Evolutionary conservation across 257 asterid species (phyloP).

Genomic region (Agastache rugosa): DNA sequence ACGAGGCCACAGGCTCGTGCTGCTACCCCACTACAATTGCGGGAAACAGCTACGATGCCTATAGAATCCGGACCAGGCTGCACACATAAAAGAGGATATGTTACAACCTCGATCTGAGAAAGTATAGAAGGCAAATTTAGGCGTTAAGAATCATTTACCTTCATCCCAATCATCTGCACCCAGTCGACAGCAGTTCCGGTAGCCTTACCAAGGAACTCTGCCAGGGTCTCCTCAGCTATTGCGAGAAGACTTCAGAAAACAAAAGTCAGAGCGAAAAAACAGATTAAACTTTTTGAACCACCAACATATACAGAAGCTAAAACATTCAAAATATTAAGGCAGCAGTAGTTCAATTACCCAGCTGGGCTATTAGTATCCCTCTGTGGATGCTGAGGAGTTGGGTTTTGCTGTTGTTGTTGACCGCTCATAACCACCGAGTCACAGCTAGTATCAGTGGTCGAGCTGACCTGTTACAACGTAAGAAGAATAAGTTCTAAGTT

Average conservation of each 20-base stretch:
- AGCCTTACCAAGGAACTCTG: slow-evolving; percentile 99
- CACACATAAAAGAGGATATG: background rate
- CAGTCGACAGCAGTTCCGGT: slow-evolving; percentile 99
- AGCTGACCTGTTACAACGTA: slow-evolving; percentile 57
- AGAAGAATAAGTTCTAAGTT: background rate
- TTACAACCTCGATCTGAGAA: background rate
- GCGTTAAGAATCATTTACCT: slow-evolving; percentile 50
- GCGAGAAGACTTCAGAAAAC: slow-evolving; percentile 72
- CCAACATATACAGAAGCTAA: background rate
- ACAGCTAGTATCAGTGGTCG: slow-evolving; percentile 91
- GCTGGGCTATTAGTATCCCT: slow-evolving; percentile 98
- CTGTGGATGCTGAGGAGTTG: slow-evolving; percentile 82
- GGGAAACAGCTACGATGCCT: slow-evolving; percentile 97
- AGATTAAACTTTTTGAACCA: background rate
- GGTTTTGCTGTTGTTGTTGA: slow-evolving; percentile 85
- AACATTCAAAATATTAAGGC: background rate
- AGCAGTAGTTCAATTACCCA: slow-evolving; percentile 55
- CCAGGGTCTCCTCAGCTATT: slow-evolving; percentile 98
- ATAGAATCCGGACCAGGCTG: slow-evolving; percentile 99
- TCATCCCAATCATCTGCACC: slow-evolving; percentile 99
- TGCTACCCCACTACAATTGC: slow-evolving; percentile 94
- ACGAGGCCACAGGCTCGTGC: slow-evolving; percentile 99
- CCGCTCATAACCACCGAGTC: slow-evolving; percentile 94
- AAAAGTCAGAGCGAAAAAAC: background rate
- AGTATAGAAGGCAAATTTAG: background rate